Base-by-base conservation (phyloP, 2,329 filamentous ascomycete species). In the Talaromyces rugulosus region DNA sequence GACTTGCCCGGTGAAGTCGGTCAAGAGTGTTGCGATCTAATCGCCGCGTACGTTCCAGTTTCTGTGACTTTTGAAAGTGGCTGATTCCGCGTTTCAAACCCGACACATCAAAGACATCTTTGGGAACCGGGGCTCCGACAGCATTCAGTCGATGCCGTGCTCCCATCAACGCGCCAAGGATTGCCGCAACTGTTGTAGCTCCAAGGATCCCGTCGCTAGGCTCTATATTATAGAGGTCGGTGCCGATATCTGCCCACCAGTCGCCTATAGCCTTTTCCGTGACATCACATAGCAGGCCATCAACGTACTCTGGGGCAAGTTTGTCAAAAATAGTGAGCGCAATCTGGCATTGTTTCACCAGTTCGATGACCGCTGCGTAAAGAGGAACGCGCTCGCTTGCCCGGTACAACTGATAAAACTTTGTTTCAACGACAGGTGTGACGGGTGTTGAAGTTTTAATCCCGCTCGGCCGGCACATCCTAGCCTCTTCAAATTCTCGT, bases 191-290 rank as follows among this genome's bases (percentile, higher is more conserved):
- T 0, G 93, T 97, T 0, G 91, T 96, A 2, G 95, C 93, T 0
- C 95, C 95, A 2, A 99, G 80, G 27, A 96, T 92, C 12, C 94
- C 94, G 76, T 99, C 95, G 9, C 89, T 90, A 1, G 95, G 94
- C 74, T 98, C 95, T 36, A 92, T 86, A 60, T 94, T 96, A 80
- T 94, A 97, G 70, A 95, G 89, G 67, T 98, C 94, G 0, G 88
- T 89, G 1, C 95, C 95, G 63, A 97, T 89, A 70, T 96, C 91
- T 1, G 90, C 88, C 95, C 95, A 98, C 95, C 95, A 99, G 74
- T 97, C 91, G 64, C 88, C 89, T 68, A 98, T 87, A 1, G 93
- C 92, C 64, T 85, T 88, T 74, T 99, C 95, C 0, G 95, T 98
- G 51, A 95, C 83, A 77, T 99, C 95, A 74, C 95, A 99, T 3